Percentiles rank a stretch among this genome's conserved stretches.
These are phyloP conservation scores for Fusarium nygamai DNA, from an alignment of 2,329 filamentous ascomycete genomes.

Conservation along the genomic window DNA sequence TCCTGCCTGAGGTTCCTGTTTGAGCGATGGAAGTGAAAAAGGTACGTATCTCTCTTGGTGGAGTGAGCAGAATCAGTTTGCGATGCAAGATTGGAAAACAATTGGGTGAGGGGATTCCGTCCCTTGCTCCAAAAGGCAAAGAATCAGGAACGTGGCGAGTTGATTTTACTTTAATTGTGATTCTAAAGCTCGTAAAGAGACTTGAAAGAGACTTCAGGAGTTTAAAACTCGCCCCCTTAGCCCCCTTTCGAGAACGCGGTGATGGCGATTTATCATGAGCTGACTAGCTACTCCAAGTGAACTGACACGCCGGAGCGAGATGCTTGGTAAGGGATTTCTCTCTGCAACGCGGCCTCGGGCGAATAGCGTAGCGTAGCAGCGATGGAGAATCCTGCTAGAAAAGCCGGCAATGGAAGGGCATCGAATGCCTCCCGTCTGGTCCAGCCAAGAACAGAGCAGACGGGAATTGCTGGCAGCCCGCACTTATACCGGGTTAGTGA, in stretches of 20 bases:
- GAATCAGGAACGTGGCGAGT: constrained; percentile 28
- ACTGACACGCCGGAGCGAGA: constrained; percentile 30
- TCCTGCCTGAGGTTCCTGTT: constrained; percentile 26
- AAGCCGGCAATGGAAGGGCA: constrained; percentile 39
- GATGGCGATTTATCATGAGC: constrained; percentile 41
- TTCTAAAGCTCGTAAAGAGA: constrained; percentile 1
- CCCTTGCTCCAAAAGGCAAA: constrained; percentile 27
- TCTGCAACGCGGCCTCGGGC: constrained; percentile 5
- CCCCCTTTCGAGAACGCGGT: constrained; percentile 33
- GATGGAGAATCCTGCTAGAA: constrained; percentile 28
- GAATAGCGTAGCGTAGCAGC: constrained; percentile 33
- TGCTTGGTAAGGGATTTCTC: constrained; percentile 39
- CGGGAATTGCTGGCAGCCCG: constrained; percentile 17
- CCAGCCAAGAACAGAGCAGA: constrained; percentile 21
- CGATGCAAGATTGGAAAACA: not conserved
- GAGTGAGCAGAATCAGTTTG: constrained; percentile 7
- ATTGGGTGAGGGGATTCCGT: constrained; percentile 15
- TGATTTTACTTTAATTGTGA: constrained; percentile 17
- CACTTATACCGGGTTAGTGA: constrained; percentile 36
- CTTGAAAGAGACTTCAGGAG: constrained; percentile 1
- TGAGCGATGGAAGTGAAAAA: not conserved
- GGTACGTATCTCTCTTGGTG: constrained; percentile 21
- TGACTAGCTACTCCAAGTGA: constrained; percentile 37
- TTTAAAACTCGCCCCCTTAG: constrained; percentile 33
- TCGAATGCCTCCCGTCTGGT: constrained; percentile 35